Conservation (phyloP, 2,329 filamentous ascomycete species). For the Phaeoacremonium minimum region DNA sequence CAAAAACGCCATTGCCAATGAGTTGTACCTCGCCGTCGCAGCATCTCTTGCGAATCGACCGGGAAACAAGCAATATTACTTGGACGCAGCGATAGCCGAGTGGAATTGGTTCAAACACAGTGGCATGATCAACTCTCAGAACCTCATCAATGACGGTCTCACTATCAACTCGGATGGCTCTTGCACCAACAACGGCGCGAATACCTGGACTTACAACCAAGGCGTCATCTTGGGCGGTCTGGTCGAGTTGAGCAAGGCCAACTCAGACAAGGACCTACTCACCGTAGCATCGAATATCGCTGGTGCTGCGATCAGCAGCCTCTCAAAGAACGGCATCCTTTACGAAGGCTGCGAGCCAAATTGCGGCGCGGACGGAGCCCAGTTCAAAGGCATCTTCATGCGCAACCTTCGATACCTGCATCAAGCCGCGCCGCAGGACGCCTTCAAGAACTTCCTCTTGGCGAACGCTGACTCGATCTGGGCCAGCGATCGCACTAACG, state of each 20-base stretch:
- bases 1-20: conserved; percentile 53
- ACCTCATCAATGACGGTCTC: conserved; percentile 51
- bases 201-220: conserved; percentile 52
- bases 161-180: conserved; percentile 28
- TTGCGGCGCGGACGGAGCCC: conserved; percentile 43
- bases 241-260: conserved; percentile 42
- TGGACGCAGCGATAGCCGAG: conserved; percentile 38
- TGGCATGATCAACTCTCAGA: conserved; percentile 45
- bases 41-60: conserved; percentile 47
- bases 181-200: conserved; percentile 43
- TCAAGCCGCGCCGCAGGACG: conserved; percentile 38
- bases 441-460: conserved; percentile 50
- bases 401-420: conserved; percentile 58
- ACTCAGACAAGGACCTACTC: conserved; percentile 34
- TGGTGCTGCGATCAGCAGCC: conserved; percentile 39
- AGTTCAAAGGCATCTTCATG: conserved; percentile 70
- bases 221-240: conserved; percentile 49
- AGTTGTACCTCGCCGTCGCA: conserved; percentile 48
- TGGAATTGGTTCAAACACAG: conserved; percentile 48
- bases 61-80: conserved; percentile 31
- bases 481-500: conserved; percentile 46
- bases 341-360: conserved; percentile 48
- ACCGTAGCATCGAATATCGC: conserved; percentile 43
- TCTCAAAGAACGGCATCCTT: conserved; percentile 42
- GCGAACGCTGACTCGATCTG: conserved; percentile 64